Conservation (phyloP, 2,329 filamentous ascomycete genomes). For the Aspergillus pseudotamarii region DNA sequence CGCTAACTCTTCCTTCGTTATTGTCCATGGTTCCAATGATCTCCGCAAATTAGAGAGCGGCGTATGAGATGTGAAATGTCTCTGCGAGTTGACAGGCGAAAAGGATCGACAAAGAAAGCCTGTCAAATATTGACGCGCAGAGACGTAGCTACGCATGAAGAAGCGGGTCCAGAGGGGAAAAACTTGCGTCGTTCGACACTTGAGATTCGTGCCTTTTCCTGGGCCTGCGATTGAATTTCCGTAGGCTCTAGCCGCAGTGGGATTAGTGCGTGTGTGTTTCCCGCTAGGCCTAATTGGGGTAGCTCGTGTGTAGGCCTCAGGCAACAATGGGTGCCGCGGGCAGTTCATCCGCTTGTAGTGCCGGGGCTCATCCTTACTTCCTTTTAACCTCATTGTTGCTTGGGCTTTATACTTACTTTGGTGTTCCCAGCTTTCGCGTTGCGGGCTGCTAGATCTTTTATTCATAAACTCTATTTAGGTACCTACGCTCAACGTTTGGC, state of each 20-base stretch:
- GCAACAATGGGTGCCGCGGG: background rate
- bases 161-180: conserved; percentile 1
- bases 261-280: background rate
- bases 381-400: background rate
- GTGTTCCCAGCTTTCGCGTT: background rate
- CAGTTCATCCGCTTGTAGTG: background rate
- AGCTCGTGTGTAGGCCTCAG: background rate
- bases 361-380: background rate
- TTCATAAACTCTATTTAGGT: too few species aligned
- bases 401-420: background rate
- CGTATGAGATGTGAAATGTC: background rate
- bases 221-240: background rate
- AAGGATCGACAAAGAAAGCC: background rate
- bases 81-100: background rate
- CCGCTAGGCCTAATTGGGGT: background rate
- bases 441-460: background rate
- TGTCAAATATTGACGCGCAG: conserved; percentile 4
- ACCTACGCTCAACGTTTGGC: background rate
- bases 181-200: background rate
- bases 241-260: background rate
- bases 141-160: conserved; percentile 12
- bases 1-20: conserved; percentile 35
- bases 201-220: background rate
- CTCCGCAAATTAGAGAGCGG: background rate
- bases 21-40: conserved; percentile 33